phyloP scores from a whole-genome alignment of 1,284 basidiomycete genomes.

The Pseudozyma flocculosa region DNA sequence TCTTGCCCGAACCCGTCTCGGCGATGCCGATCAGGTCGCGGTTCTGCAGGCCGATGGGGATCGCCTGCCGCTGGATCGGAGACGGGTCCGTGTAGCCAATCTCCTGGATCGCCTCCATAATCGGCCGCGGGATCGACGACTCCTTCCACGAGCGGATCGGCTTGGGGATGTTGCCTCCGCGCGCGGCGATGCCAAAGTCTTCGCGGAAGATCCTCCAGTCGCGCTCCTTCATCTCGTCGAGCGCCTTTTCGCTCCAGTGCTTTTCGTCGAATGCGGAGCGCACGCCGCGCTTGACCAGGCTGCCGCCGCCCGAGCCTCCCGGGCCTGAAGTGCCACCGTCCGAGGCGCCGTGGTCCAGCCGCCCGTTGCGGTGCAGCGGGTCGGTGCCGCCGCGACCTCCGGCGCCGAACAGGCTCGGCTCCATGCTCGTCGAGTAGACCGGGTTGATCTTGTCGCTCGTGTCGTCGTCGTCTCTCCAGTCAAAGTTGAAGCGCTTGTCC shows the following conservation, averaged over 20 bases:
- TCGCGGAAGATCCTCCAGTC: constrained; percentile 99
- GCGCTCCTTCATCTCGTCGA: constrained; percentile 91
- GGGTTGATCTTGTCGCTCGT: constrained; percentile 30
- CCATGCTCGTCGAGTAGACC: constrained; percentile 26
- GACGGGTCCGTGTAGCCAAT: constrained; percentile 97
- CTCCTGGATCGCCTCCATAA: constrained; percentile 80
- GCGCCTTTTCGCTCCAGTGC: constrained; percentile 95
- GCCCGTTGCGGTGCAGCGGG: constrained; percentile 1
- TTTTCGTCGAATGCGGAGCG: constrained; percentile 75
- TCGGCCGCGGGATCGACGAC: constrained; percentile 74
- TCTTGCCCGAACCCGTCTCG: constrained; percentile 93
- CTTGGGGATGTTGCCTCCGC: constrained; percentile 84
- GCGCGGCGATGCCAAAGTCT: constrained; percentile 91
- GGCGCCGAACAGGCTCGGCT: constrained; percentile 7
- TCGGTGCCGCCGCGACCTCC: constrained; percentile 40
- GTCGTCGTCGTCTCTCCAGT: constrained; percentile 69
- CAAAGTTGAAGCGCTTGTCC: constrained; percentile 89
- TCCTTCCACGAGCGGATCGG: constrained; percentile 90
- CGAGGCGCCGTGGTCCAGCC: constrained; percentile 1
- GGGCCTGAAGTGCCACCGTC: neutral
- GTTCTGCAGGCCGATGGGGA: constrained; percentile 93
- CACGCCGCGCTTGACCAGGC: constrained; percentile 63
- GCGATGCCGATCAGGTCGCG: constrained; percentile 97
- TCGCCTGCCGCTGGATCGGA: constrained; percentile 95
- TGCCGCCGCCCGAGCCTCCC: neutral